A percentile compares a stretch with the other conserved stretches of the same genome.
phyloP scores from a whole-genome alignment of 2,329 filamentous ascomycete genomes.

The Cladophialophora bantiana region DNA sequence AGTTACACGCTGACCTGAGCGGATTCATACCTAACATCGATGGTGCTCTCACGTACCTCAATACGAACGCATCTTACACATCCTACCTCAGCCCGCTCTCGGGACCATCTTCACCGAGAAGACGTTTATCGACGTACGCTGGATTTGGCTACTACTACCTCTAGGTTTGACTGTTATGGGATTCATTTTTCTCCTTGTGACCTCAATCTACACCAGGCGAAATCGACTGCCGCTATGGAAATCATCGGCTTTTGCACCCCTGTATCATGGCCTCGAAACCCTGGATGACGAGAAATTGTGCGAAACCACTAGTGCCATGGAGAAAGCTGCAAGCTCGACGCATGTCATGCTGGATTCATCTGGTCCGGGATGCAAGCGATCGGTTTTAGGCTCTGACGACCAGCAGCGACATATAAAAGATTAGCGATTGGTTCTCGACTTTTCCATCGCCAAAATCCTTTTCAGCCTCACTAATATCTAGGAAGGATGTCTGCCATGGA shows the following conservation, averaged over 20 bases:
- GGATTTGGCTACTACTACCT: constrained; percentile 1
- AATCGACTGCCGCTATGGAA: constrained; percentile 4
- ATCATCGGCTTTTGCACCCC: constrained; percentile 5
- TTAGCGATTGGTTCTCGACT: neutral
- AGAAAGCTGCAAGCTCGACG: constrained; percentile 7
- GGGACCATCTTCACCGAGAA: constrained; percentile 3
- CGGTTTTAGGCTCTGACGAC: neutral
- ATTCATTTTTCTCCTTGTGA: neutral
- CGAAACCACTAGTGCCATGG: constrained; percentile 1
- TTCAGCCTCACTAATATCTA: neutral
- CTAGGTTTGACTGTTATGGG: neutral
- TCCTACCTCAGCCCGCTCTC: neutral
- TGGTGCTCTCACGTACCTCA: constrained; percentile 6
- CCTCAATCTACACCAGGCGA: neutral
- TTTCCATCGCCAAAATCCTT: neutral
- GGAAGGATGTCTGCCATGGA: neutral
- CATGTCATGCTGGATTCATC: neutral
- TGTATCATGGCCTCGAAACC: constrained; percentile 8
- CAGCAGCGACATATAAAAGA: neutral
- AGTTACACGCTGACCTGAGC: neutral
- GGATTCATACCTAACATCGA: constrained; percentile 7
- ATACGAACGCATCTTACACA: neutral
- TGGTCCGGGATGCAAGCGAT: neutral
- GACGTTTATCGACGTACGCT: constrained; percentile 7
- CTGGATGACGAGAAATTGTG: neutral